Percentiles rank a stretch among this genome's conserved stretches.
phyloP scores from a whole-genome alignment of 768 basidiomycete species.

The Macrolepiota albuminosa region DNA sequence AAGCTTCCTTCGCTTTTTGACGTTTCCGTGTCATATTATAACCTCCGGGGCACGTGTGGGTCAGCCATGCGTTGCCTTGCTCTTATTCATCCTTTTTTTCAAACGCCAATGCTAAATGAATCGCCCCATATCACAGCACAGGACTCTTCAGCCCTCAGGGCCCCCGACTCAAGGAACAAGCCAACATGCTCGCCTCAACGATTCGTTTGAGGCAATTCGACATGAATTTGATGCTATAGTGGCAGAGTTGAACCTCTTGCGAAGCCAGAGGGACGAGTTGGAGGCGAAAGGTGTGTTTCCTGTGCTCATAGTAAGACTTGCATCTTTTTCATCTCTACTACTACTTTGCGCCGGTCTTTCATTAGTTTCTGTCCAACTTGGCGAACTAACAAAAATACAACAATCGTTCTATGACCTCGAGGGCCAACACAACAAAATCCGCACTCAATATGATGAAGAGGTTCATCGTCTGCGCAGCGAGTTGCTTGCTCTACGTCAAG shows the following conservation, averaged over 20 bases:
- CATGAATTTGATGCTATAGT: conserved; percentile 80
- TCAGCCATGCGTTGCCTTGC: conserved; percentile 12
- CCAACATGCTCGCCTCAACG: conserved; percentile 55
- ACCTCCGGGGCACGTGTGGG: conserved; percentile 18
- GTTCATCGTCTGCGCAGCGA: conserved; percentile 12
- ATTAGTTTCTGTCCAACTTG: conserved; percentile 11
- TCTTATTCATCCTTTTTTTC: conserved; percentile 9
- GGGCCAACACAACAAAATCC: conserved; percentile 15
- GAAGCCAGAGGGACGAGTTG: conserved; percentile 83
- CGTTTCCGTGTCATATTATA: conserved; percentile 19
- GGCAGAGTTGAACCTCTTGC: conserved; percentile 59
- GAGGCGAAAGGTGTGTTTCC: conserved; percentile 74
- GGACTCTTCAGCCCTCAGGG: conserved; percentile 49
- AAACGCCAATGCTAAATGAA: conserved; percentile 15
- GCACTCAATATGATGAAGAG: conserved; percentile 16
- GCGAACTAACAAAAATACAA: conserved; percentile 14
- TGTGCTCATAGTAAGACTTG: background rate
- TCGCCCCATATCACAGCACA: conserved; percentile 35
- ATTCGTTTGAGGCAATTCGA: conserved; percentile 76
- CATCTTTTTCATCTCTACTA: conserved; percentile 3
- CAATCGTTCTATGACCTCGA: conserved; percentile 16
- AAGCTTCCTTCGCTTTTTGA: conserved; percentile 12
- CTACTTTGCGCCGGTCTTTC: background rate
- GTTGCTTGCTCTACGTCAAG: conserved; percentile 12
- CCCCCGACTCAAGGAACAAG: conserved; percentile 39